These are phyloP conservation scores for Psidium friedrichsthalianum DNA, from an alignment of 345 rosid species.

Conservation along the genomic window DNA sequence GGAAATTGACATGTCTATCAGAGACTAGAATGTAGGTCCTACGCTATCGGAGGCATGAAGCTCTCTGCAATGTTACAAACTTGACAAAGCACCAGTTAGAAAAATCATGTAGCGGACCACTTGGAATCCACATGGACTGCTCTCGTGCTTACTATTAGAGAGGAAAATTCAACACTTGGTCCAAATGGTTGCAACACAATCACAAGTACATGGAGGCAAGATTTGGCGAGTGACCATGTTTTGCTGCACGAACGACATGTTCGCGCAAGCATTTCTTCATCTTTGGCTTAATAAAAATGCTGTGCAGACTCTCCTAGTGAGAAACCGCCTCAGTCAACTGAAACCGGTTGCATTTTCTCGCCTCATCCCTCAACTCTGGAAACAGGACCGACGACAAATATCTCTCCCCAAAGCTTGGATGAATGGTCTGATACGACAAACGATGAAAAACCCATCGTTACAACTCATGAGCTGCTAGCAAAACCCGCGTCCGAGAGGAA, in stretches of 20 bases:
- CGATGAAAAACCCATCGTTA: not conserved
- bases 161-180: not conserved
- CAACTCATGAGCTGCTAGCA: not conserved
- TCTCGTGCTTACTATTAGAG: not conserved
- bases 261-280: not conserved
- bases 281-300: not conserved
- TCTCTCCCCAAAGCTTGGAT: conserved; percentile 93
- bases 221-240: not conserved
- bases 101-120: too few species aligned
- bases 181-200: not conserved
- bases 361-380: conserved; percentile 81
- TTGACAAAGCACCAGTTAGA: too few species aligned
- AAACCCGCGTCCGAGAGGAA: not conserved
- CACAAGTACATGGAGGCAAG: not conserved
- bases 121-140: too few species aligned
- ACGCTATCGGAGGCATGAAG: too few species aligned
- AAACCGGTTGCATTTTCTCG: conserved; percentile 80
- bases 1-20: too few species aligned
- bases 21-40: too few species aligned
- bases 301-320: not conserved
- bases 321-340: conserved; percentile 38
- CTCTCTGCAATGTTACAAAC: too few species aligned
- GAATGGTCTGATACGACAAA: conserved; percentile 48
- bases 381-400: conserved; percentile 77
- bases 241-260: not conserved